Base-by-base conservation (phyloP, 75 land plant genomes). In the Pseudotsuga menziesii region DNA sequence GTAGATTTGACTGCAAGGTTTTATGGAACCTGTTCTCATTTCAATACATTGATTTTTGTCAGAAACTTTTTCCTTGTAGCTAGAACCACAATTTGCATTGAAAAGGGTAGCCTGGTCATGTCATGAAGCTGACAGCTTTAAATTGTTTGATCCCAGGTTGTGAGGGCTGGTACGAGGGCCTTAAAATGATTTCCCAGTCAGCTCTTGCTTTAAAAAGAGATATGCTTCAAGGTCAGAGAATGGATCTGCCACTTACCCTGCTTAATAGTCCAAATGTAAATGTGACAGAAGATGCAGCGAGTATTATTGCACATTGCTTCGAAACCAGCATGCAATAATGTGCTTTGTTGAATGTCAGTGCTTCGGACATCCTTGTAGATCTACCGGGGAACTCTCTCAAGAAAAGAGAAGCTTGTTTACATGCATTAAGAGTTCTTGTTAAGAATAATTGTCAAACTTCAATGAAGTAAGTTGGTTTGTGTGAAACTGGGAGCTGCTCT, bases 111-210 rank as follows among this genome's bases (percentile, higher is more conserved):
- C 26, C 74, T 61, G 9, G n/a, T 67, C 44, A 20, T 59, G 26
- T 13, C 52, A 25, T 69, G 44, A 19, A 8, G 7, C 52, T 69
- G 52, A 69, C 35, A 36, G 20, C 41, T 41, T 23, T 41, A 12
- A 41, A 41, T 80, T 71, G 29, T 27, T 56, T 58, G 57, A 5
- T 56, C 59, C 19, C 89, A 97, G 99, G 95, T 97, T 56, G 99
- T 94, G 35, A 93, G 92, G 85, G 95, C 99, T 41, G 80, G 92
- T 83, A 98, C 98, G 26, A 93, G 99, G 12, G 87, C 99, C 22
- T 85, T 97, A 92, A 83, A 77, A 88, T 97, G 85, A 89, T 97
- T 55, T 94, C 91, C 61, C 98, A 94, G 62, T 97, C 99, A 77
- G 86, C 87, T 17, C 72, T 94, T 73, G 95, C 98, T 74, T 98